phyloP scores from a whole-genome alignment of 176 grass and related monocot genomes.

The Cenchrus fungigraminus region DNA sequence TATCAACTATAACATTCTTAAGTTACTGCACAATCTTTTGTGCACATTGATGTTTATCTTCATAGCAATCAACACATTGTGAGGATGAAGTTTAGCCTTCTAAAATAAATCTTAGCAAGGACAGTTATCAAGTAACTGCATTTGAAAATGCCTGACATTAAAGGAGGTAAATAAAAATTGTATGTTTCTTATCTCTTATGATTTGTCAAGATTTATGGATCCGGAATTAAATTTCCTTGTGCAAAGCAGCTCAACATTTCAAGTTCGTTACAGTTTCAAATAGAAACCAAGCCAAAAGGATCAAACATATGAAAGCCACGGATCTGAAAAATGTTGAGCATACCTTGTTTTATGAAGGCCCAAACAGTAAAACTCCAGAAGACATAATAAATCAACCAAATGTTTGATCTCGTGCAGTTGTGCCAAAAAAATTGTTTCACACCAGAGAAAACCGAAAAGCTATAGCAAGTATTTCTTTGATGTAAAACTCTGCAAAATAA shows the following conservation, averaged over 20 bases:
- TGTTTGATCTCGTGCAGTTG: background rate
- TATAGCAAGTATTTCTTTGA: slow-evolving; percentile 12
- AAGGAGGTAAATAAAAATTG: background rate
- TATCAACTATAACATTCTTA: background rate
- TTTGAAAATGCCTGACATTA: background rate
- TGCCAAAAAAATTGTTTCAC: background rate
- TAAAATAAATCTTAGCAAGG: background rate
- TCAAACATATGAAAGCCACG: slow-evolving; percentile 39
- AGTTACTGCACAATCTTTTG: slow-evolving; percentile 14
- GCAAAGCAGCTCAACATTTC: slow-evolving; percentile 16
- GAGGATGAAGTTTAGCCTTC: background rate
- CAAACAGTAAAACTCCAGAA: slow-evolving; percentile 15
- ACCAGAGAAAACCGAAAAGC: background rate
- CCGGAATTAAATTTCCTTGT: background rate
- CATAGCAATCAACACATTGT: slow-evolving; percentile 1
- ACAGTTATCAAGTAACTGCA: slow-evolving; percentile 10
- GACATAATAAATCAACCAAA: slow-evolving; percentile 17
- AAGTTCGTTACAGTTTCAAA: background rate
- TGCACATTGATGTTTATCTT: slow-evolving; percentile 9
- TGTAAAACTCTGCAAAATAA: slow-evolving; percentile 21
- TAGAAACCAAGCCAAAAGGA: background rate
- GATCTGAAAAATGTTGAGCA: slow-evolving; percentile 10
- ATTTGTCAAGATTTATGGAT: slow-evolving; percentile 17
- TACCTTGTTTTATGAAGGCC: slow-evolving; percentile 27
- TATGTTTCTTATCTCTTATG: slow-evolving; percentile 1